phyloP scores from a whole-genome alignment of 78 protist species.

The Dictyostelium capitatum region DNA sequence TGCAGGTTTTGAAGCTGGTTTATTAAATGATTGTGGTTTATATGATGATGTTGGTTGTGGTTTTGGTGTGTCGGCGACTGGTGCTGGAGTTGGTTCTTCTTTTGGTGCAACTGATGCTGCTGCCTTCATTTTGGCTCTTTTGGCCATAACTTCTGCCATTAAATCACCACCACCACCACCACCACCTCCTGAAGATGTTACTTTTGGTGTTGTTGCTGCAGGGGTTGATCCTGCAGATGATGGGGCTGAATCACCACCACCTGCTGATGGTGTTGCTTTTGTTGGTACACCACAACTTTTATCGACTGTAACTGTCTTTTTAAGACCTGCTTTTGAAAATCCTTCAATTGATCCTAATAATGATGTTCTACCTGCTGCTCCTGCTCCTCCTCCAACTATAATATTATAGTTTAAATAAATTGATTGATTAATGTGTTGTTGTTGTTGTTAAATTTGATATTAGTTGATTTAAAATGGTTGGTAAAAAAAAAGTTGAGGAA shows the following conservation, averaged over 20 bases:
- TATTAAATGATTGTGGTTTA: constrained; percentile 12
- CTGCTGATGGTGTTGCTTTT: not conserved
- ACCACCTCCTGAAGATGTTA: not conserved
- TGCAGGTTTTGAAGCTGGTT: constrained; percentile 34
- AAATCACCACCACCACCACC: constrained; percentile 85
- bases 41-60: constrained; percentile 9
- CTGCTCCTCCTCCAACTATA: not conserved
- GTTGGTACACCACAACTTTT: constrained; percentile 39
- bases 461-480: too few relatives aligned
- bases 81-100: constrained; percentile 7
- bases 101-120: constrained; percentile 39
- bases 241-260: not conserved
- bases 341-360: constrained; percentile 67
- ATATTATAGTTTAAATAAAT: too few relatives aligned
- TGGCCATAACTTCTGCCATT: constrained; percentile 82
- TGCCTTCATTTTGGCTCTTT: constrained; percentile 62
- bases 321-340: constrained; percentile 51
- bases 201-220: constrained; percentile 37
- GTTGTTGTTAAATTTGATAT: too few relatives aligned
- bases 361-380: constrained; percentile 29
- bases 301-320: constrained; percentile 79
- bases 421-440: not conserved
- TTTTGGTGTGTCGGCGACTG: not conserved
- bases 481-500: not conserved
- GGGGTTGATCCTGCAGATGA: constrained; percentile 26